phyloP scores from a whole-genome alignment of 202 grass and related monocot genomes.

The Musa balbisiana region DNA sequence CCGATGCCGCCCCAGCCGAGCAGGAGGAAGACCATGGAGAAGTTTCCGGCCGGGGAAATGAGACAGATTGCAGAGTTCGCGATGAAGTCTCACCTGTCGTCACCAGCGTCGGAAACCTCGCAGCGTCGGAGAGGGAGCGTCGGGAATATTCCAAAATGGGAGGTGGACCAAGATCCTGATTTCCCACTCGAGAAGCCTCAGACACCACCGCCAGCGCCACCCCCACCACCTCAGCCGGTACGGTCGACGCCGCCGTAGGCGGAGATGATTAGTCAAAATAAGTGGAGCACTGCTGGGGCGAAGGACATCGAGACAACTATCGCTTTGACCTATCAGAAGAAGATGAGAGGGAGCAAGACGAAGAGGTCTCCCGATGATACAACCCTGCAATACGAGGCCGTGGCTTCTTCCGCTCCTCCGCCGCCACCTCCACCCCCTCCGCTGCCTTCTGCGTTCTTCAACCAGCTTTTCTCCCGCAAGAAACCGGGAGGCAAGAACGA shows the following conservation, averaged over 20 bases:
- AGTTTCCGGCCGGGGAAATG: slow-evolving; percentile 29
- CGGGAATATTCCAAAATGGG: background rate
- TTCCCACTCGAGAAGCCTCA: background rate
- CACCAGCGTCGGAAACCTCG: slow-evolving; percentile 18
- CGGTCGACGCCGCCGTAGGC: no score
- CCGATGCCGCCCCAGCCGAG: slow-evolving; percentile 4
- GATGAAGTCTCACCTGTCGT: slow-evolving; percentile 8
- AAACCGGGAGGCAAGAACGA: slow-evolving; percentile 51
- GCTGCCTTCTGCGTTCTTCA: slow-evolving; percentile 27
- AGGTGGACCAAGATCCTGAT: background rate
- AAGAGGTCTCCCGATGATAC: slow-evolving; percentile 32
- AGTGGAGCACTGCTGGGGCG: slow-evolving; percentile 49
- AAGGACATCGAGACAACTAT: slow-evolving; percentile 75
- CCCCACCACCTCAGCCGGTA: background rate
- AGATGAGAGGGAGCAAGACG: slow-evolving; percentile 62
- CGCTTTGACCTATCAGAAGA: slow-evolving; percentile 71
- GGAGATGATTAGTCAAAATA: slow-evolving; percentile 56
- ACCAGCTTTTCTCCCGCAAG: slow-evolving; percentile 54
- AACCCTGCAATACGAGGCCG: slow-evolving; percentile 6
- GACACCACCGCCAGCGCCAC: slow-evolving; percentile 27
- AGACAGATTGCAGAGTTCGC: slow-evolving; percentile 15
- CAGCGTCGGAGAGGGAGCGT: background rate
- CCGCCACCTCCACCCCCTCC: slow-evolving; percentile 8
- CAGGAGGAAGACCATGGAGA: slow-evolving; percentile 35
- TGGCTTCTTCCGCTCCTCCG: slow-evolving; percentile 28